Base-by-base conservation (phyloP, 2,329 filamentous ascomycete species). In the Xylaria sp. region DNA sequence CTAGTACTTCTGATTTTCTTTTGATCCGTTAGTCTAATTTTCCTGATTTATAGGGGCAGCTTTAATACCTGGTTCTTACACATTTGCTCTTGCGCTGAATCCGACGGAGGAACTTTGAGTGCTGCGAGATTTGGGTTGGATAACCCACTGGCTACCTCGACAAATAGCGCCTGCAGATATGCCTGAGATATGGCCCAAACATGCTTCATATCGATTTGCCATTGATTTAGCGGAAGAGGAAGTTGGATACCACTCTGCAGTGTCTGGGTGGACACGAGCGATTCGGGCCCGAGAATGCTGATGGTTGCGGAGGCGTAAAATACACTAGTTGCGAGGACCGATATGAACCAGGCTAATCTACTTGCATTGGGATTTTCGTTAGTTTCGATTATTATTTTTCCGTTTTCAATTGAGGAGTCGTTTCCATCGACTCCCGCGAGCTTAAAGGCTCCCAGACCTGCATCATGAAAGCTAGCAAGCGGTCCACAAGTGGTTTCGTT, bases 161-260 rank as follows among this genome's bases (percentile, higher is more conserved):
- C 48, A 17, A 65, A 55, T 21, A 32, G 34, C 4, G 55, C 47
- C 21, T 65, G 63, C 34, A 14, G 30, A 5, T 19, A 42, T 48
- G 63, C 30, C 19, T 60, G 30, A 4, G 21, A 42, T 9, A 65
- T 47, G n/a, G 48, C 39, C 45, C 55, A 45, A 17, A 24, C 21
- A 21, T 65, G 42, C 8, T 17, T 55, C 1, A 61, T 56, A 48
- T 65, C 63, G 24, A 60, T 50, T 6, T 65, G 56, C 63, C 63
- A 65, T 36, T 65, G 63, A 17, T 65, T 61, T 3, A 27, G 21
- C 1, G 55, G 45, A 1, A 65, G 32, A 7, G 8, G 11, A n/a
- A 14, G 4, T 34, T 65, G 63, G 9, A 53, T 1, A 27, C 61
- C 54, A 4, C 3, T 14, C 11, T 30, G 6, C 21, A 59, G 27